Base-by-base conservation (phyloP, 1,284 basidiomycete species). In the Tilletia caries region DNA sequence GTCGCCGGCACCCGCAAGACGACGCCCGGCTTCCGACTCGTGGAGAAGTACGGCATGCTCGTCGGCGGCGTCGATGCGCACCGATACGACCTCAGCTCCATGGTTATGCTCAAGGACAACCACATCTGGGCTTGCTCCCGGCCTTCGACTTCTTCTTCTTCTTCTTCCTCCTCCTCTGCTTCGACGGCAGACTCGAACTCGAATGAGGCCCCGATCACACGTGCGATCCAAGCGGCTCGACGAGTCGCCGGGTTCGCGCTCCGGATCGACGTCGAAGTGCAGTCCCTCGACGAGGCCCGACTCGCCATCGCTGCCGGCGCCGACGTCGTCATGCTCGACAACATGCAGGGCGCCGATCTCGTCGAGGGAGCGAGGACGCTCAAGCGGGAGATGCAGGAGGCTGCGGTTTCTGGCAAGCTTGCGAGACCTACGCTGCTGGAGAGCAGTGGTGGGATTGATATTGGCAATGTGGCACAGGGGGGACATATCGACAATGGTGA, bases 51-150 rank as follows among this genome's bases (percentile, higher is more conserved):
- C 83, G 96, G 91, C 10, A 99, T 98, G 96, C 86, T 98, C 60
- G 93, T 98, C 32, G 95, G 96, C 29, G 96, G 95, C 3, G 91
- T 98, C 75, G 96, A 99, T 84, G 87, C 92, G 23, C 96, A 98
- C 85, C 88, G 96, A n/a, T 91, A 97, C 80, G 95, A 98, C 84
- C 87, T 98, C 41, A 94, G 92, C 46, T 93, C 91, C 83, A 98
- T 98, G 95, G 95, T 99, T 82, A 98, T 98, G 95, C 89, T 99
- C 80, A 98, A 98, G 85, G 95, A 98, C 82, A 98, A 98, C 83
- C 96, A 98, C 82, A 93, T 98, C 81, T 98, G 94, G 95, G 95
- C 93, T 67, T 43, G 62, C 54, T 48, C 65, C 33, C 41, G 23
- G 23, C 48, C 37, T 29, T 2, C 25, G 20, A 44, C 54, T 25